These are phyloP conservation scores for Santalum album DNA, from an alignment of 164 flowering plant species.

Conservation along the genomic window DNA sequence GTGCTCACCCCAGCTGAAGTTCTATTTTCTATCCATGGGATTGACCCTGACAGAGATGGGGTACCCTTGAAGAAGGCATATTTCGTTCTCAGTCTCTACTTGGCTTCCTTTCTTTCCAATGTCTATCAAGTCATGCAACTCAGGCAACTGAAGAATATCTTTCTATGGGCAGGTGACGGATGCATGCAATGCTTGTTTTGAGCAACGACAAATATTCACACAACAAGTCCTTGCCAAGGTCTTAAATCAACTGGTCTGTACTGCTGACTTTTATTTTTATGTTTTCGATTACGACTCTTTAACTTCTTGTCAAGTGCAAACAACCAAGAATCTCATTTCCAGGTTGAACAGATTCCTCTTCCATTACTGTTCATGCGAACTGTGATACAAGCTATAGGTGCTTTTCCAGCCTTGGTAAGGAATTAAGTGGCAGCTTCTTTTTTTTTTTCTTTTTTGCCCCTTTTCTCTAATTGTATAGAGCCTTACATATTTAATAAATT, in stretches of 20 bases:
- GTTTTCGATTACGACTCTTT: neutral
- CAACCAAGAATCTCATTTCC: constrained; percentile 15
- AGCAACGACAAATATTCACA: constrained; percentile 70
- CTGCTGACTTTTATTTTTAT: neutral
- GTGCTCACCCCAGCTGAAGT: constrained; percentile 85
- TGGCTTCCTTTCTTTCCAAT: too few relatives aligned
- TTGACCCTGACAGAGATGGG: constrained; percentile 91
- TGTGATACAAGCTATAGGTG: constrained; percentile 87
- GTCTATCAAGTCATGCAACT: too few relatives aligned
- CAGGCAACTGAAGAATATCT: too few relatives aligned
- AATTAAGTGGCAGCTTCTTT: neutral
- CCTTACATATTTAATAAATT: too few relatives aligned
- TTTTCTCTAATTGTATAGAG: too few relatives aligned
- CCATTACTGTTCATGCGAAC: constrained; percentile 96
- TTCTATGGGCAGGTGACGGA: constrained; percentile 80
- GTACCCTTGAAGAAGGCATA: constrained; percentile 82
- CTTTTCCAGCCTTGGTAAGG: constrained; percentile 88
- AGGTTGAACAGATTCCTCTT: constrained; percentile 99
- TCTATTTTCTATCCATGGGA: constrained; percentile 82
- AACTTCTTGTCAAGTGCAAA: neutral
- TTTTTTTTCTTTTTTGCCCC: neutral
- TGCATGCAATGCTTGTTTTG: constrained; percentile 97
- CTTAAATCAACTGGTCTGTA: constrained; percentile 83
- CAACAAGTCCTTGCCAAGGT: constrained; percentile 95
- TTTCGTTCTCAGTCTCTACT: neutral